These are phyloP conservation scores for Dispira simplex DNA, from an alignment of 192 early-diverging fungal genomes.

Conservation along the genomic window DNA sequence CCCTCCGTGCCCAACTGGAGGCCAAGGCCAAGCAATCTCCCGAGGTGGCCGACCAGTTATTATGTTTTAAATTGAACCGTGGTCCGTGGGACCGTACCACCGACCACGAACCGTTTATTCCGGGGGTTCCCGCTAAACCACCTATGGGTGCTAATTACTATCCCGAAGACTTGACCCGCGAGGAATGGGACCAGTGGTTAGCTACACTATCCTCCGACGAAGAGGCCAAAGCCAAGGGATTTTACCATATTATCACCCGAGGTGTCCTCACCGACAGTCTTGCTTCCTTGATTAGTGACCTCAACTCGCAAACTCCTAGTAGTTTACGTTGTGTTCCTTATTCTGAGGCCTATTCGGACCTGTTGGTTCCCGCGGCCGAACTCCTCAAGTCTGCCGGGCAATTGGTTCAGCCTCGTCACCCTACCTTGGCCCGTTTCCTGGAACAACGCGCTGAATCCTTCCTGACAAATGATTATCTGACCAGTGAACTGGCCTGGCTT, in stretches of 20 bases:
- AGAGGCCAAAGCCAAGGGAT: conserved; percentile 36
- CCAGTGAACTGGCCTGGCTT: conserved; percentile 55
- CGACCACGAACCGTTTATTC: conserved; percentile 35
- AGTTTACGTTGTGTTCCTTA: conserved; percentile 30
- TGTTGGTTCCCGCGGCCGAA: conserved; percentile 31
- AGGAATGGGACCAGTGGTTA: conserved; percentile 43
- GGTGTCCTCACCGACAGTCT: too few species aligned
- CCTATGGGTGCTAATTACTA: conserved; percentile 53
- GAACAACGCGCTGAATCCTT: conserved; percentile 37
- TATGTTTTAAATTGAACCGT: conserved; percentile 44
- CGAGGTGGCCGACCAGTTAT: conserved; percentile 22
- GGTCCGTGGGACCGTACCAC: conserved; percentile 48
- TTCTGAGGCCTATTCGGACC: conserved; percentile 36
- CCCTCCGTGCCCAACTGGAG: conserved; percentile 30
- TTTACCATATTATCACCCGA: conserved; percentile 41
- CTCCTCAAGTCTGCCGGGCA: conserved; percentile 38
- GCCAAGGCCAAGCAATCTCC: conserved; percentile 14
- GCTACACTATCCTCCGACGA: conserved; percentile 25
- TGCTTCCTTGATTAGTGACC: not conserved
- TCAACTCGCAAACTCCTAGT: conserved; percentile 14
- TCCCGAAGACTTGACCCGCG: conserved; percentile 48
- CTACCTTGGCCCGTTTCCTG: conserved; percentile 38
- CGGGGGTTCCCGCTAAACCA: conserved; percentile 19
- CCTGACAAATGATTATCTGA: conserved; percentile 40
- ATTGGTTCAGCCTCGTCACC: conserved; percentile 30